Base-by-base conservation (phyloP, 2,329 filamentous ascomycete species). In the Fusarium annulatum region DNA sequence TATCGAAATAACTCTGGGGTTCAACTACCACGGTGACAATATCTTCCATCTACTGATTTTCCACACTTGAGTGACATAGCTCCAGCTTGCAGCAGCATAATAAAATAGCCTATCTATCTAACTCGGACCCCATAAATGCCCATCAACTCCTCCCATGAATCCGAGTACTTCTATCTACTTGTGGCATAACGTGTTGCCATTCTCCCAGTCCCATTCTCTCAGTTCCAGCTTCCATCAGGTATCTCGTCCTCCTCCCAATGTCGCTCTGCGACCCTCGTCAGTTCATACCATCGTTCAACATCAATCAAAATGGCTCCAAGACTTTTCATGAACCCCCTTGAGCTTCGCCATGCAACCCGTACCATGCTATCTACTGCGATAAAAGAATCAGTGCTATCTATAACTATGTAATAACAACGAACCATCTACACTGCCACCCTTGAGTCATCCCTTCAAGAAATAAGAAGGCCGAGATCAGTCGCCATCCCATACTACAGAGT, bases 401-500 rank as follows among this genome's bases (percentile, higher is more conserved):
- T 78, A 76, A 75, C 76, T 78, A 78, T 77, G 76, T 76, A 77
- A 78, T 69, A 74, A 78, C 68, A 39, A 61, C 51, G 21, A 61
- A 36, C 67, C 58, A 48, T 52, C 64, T 45, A 57, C 64, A 52
- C 23, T 51, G 43, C 33, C 56, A 30, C 36, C 72, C 16, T 60
- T 52, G 60, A 63, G 58, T 60, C 56, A 66, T 61, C 56, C 67
- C 67, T 48, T 52, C 52, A 52, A 38, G 49, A 58, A 48, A 48
- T 14, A 33, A 38, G 26, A 59, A 39, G 56, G 21, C 38, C 43
- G 38, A 41, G 41, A 61, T 60, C 59, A 48, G 42, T 61, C 28
- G 34, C 39, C 38, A 52, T 21, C 36, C 41, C 43, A 49, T 56
- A 45, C 55, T 76, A 84, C 61, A 89, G 79, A 28, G 79, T 81